Evolutionary conservation across 305 asterid genomes (phyloP), one percentile per base, ranked within the genome.

Genomic region (Fraxinus albicans): DNA sequence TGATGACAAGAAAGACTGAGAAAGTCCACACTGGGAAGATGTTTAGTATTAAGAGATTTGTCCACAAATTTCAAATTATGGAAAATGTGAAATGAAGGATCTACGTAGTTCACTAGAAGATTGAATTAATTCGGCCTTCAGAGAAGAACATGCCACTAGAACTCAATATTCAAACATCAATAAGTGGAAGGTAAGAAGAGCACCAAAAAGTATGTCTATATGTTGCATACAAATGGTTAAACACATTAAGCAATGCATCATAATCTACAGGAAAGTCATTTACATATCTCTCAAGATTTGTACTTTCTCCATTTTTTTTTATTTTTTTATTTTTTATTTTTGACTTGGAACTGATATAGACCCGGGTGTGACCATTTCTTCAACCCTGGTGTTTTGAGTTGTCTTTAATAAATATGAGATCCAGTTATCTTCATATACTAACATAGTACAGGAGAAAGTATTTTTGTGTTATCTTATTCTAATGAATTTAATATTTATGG

Each of bases 1-100:
- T 3, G 53, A 69, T n/a, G 83, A 77, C 55, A 86, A 78, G 17
- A 81, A 31, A 73, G 47, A 38, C 42, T 8, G 36, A 78, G 75
- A 42, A 34, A 67, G 81, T 21, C 75, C 80, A 77, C 80, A 73
- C 44, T 25, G 55, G 34, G 77, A 36, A 73, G 73, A 80, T 65
- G 73, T 25, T 60, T 47, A 12, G 55, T 21, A 58, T 76, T 17
- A 21, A 80, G 23, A 55, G 23, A 63, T 53, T 13, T 42, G 53
- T 82, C 42, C 42, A 78, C 21, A n/a, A 77, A 74, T 35, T 78
- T 73, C 80, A 65, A 3, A 65, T 25, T 65, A 73, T 77, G 58
- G 29, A 33, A 58, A 74, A 74, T 8, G 21, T 8, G 73, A 75
- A 29, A 63, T 63, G 72, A 63, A 63, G 33, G 72, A 23, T 23